phyloP scores from a whole-genome alignment of 129 eudicot genomes.

The Flaveria trinervia region DNA sequence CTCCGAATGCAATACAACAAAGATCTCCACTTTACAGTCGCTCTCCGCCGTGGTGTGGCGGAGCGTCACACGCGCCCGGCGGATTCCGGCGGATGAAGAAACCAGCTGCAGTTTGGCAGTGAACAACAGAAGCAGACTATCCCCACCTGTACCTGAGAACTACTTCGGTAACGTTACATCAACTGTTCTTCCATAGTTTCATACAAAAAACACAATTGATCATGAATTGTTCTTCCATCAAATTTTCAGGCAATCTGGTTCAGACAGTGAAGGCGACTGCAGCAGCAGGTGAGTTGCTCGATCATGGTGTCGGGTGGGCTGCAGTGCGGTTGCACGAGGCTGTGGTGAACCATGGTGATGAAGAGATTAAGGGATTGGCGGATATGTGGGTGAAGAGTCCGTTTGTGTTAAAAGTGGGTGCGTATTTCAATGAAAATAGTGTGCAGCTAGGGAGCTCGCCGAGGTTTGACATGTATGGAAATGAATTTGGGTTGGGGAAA shows the following conservation, averaged over 20 bases:
- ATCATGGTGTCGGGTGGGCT: constrained; percentile 21
- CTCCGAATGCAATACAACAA: no score
- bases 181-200: no score
- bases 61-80: no score
- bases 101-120: no score
- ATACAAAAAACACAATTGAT: no score
- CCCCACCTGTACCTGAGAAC: no score
- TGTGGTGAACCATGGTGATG: constrained; percentile 21
- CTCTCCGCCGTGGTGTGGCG: no score
- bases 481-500: constrained; percentile 30
- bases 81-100: no score
- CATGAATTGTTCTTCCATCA: no score
- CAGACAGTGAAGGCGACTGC: neutral
- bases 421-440: constrained; percentile 11
- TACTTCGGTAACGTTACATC: constrained; percentile 43
- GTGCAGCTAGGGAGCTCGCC: constrained; percentile 17
- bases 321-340: constrained; percentile 18
- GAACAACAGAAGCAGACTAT: no score
- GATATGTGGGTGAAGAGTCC: constrained; percentile 19
- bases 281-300: constrained; percentile 12
- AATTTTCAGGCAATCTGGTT: neutral
- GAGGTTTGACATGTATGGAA: constrained; percentile 17
- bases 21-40: no score
- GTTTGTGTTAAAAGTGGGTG: constrained; percentile 7
- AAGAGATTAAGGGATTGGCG: neutral